phyloP scores from a whole-genome alignment of 805 yeast species.

The Barnettozyma pratensis region DNA sequence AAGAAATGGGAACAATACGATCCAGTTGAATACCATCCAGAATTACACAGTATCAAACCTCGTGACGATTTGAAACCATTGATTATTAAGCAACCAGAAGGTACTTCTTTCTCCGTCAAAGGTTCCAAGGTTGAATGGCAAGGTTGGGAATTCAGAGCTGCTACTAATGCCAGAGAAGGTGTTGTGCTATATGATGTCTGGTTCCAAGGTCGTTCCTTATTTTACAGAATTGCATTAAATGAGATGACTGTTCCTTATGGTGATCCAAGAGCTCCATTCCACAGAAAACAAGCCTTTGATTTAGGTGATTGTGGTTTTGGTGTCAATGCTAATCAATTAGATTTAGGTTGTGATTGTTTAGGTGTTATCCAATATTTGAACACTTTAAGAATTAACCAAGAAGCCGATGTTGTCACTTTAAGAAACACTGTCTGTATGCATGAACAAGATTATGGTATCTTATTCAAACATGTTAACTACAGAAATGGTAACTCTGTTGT shows the following conservation, averaged over 20 bases:
- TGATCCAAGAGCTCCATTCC: constrained; percentile 79
- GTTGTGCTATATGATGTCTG: constrained; percentile 65
- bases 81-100: constrained; percentile 70
- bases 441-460: constrained; percentile 71
- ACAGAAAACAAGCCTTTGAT: constrained; percentile 84
- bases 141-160: constrained; percentile 76
- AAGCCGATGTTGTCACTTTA: constrained; percentile 57
- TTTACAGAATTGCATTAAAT: constrained; percentile 67
- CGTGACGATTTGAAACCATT: constrained; percentile 64
- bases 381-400: constrained; percentile 47
- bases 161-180: constrained; percentile 73
- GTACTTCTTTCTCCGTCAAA: constrained; percentile 60
- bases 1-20: constrained; percentile 55
- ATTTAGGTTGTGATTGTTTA: constrained; percentile 76
- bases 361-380: constrained; percentile 75
- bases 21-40: constrained; percentile 71
- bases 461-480: constrained; percentile 77
- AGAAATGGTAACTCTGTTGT: constrained; percentile 67
- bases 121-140: constrained; percentile 70
- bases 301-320: constrained; percentile 86
- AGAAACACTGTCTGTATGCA: constrained; percentile 77
- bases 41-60: constrained; percentile 46
- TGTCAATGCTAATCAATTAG: constrained; percentile 59
- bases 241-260: constrained; percentile 91
- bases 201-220: constrained; percentile 71